Base-by-base conservation (phyloP, 163 green algal species). In the Coccomyxa subellipsoidea region DNA sequence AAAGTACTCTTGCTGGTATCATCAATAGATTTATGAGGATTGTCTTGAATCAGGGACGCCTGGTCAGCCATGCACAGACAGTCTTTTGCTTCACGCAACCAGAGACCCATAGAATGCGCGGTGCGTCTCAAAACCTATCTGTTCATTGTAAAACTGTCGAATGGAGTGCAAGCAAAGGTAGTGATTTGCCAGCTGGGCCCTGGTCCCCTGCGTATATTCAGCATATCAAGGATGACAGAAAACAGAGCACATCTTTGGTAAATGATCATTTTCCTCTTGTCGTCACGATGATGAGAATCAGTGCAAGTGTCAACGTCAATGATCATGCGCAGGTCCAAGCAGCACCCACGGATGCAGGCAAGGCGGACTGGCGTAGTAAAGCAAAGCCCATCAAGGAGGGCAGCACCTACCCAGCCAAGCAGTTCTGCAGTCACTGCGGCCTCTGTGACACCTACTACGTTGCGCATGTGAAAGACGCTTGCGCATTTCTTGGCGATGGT, bases 401-500 rank as follows among this genome's bases (percentile, higher is more conserved):
- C 53, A 90, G 88, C 80, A 85, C 18, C 40, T 99, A 99, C 79
- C 96, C 96, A 34, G 96, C 96, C 32, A 96, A 96, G 78, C 91
- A 98, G 86, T 90, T 92, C 84, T 98, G 95, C 91, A 92, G 80
- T 79, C 90, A 92, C 53, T 99, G 96, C 84, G 96, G 96, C 0
- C 89, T 99, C 15, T 98, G 96, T 77, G 96, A 99, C 87, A 98
- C 95, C 0, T 96, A 98, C 88, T 98, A 98, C 84, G 84, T 99
- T 2, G 93, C 94, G 0, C 95, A 98, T 73, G 96, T 99, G 18
- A 98, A 97, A 83, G 92, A 97, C 27, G 95, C 96, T 10, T 99
- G 96, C 81, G 95, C 95, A 0, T 99, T 99, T 82, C 88, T 99
- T 4, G 95, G 95, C 0, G 88, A 95, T 38, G 95, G 95, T 93